Evolutionary conservation across 139 green algal species (phyloP), one percentile per base, ranked within the genome.

Genomic region (Volvox reticuliferus): DNA sequence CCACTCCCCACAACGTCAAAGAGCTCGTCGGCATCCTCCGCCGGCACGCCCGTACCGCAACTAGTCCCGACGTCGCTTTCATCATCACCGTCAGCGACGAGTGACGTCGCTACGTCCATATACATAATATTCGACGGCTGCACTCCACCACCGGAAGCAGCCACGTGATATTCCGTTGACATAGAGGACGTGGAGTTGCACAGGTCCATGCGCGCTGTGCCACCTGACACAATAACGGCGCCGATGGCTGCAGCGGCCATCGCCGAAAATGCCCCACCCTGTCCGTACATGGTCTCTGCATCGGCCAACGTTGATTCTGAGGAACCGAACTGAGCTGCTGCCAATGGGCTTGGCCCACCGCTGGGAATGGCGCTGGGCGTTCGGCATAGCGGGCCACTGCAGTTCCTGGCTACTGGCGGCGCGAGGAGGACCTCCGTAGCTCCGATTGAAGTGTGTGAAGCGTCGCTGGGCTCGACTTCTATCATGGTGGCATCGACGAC

Each of bases 401-500:
- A n/a, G 19, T 61, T 22, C 20, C 82, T 33, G 32, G 62, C 76
- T 20, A 32, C 21, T 0, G 82, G 71, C 68, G 76, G 36, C 37
- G 37, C 28, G 28, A 35, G 63, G 32, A 79, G 82, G n/a, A 89
- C 37, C 36, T 81, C 67, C 0, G 26, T 26, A 16, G 67, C 67
- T 0, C 68, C 68, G 1, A 36, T 75, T 13, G 86, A 90, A 19
- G 86, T 84, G 50, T 90, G 86, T 2, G 86, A 90, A 6, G 30
- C 50, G 26, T 90, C 86, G n/a, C 71, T 84, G 2, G 86, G 86
- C 86, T 90, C 86, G 12, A 90, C 50, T 73, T 90, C 86, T 6
- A 76, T 83, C 86, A 90, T 83, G 50, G 9, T 28, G 0, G 73
- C 30, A 26, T 90, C 86, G 21, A 35, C 37, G 2, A 5, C 37